Evolutionary conservation across 1,284 basidiomycete species (phyloP), one percentile per base, ranked within the genome.

Genomic region (Ustilago loliicola): DNA sequence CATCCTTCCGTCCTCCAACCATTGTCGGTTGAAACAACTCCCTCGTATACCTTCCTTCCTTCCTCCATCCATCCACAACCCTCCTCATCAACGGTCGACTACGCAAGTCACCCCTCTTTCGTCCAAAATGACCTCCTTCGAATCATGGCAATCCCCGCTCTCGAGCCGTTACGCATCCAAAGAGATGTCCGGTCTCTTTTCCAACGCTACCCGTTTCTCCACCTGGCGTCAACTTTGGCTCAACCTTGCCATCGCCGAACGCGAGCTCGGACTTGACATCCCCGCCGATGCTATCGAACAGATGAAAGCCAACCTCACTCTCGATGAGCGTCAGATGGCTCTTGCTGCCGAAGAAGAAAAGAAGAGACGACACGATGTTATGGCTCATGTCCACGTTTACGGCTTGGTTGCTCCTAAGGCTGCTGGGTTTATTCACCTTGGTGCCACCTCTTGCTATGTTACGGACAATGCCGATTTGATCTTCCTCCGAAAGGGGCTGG

Each of bases 361-460:
- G 89, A 96, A 94, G 87, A 89, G 97, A 30, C 90, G 96, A n/a
- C 96, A 99, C 88, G 96, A 98, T 88, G 96, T 98, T 60, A 99
- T 99, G 96, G 96, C 96, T 0, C 96, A 99, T 87, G 96, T 99
- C 47, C 95, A 99, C 88, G 96, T 95, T 10, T 99, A 98, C 87
- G 96, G 96, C 13, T 90, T 90, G 34, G 93, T 97, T 67, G 95
- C 95, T 1, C 97, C 97, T 17, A 93, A 94, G 52, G 96, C 96
- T 17, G 96, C 96, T 11, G 94, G 95, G 17, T 98, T 98, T 86
- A 98, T 99, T 82, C 97, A 99, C 87, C 88, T 98, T 42, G 96
- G 97, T 56, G 96, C 96, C 47, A 99, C 96, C 8, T 98, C 96
- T 6, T 99, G 96, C 89, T 99, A 96, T 88, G 96, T 99, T 54